Evolutionary conservation across 129 eudicot species (phyloP).

Genomic region (Flaveria ramosissima): DNA sequence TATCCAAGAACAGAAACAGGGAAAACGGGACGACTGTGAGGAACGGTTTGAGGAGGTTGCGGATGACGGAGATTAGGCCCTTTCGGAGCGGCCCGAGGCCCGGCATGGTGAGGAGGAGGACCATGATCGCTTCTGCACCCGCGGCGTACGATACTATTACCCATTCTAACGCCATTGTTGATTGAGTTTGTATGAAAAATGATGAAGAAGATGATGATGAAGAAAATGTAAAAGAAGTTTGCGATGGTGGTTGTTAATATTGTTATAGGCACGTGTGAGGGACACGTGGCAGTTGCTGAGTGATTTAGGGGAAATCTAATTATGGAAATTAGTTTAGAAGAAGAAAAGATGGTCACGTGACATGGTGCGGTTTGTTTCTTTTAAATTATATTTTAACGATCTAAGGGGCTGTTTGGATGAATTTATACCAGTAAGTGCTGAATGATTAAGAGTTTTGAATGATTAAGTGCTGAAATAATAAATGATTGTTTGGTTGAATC

Average conservation of each 20-base stretch:
- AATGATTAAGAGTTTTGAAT: too few species aligned
- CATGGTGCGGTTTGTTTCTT: too few species aligned
- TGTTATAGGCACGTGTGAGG: neutral
- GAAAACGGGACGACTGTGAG: conserved; percentile 77
- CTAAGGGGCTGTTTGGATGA: too few species aligned
- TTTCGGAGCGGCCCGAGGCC: conserved; percentile 73
- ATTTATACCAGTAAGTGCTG: too few species aligned
- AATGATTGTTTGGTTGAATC: too few species aligned
- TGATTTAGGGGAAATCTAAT: neutral
- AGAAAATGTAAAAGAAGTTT: neutral
- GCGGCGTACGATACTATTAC: conserved; percentile 78
- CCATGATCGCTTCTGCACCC: conserved; percentile 80
- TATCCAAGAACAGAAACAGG: conserved; percentile 70
- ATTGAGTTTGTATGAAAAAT: neutral
- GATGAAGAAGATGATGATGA: neutral
- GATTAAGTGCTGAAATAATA: too few species aligned
- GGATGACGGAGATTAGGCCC: conserved; percentile 66
- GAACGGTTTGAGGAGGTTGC: conserved; percentile 72
- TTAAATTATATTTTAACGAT: too few species aligned
- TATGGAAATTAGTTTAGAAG: neutral
- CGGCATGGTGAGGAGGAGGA: conserved; percentile 72
- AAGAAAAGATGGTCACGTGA: too few species aligned
- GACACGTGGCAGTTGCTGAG: conserved; percentile 16
- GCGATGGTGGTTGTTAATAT: conserved; percentile 7
- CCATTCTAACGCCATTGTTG: conserved; percentile 84